Evolutionary conservation across 345 rosid species (phyloP).

Genomic region (Dipteronia dyeriana): DNA sequence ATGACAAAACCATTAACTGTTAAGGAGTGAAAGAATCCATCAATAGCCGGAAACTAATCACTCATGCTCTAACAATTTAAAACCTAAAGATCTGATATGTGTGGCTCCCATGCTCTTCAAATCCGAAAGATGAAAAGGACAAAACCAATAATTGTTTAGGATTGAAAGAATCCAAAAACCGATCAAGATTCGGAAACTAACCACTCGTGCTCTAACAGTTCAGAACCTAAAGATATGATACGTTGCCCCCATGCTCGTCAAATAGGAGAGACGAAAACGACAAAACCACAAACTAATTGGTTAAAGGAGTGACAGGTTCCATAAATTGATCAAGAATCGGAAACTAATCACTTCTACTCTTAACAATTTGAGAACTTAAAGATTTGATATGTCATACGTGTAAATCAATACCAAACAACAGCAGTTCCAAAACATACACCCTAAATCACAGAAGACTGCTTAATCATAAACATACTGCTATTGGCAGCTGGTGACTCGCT

Average conservation of each 20-base stretch:
- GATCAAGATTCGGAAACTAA: slow-evolving; percentile 1
- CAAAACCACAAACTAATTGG: neutral
- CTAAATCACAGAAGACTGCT: neutral
- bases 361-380: neutral
- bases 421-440: neutral
- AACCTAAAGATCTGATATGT: neutral
- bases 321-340: neutral
- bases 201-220: neutral
- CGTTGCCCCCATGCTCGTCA: neutral
- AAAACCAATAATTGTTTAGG: neutral
- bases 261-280: neutral
- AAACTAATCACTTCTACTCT: neutral
- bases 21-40: too few relatives aligned
- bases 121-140: neutral
- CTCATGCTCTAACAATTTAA: too few relatives aligned
- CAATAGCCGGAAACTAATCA: too few relatives aligned
- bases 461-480: too few relatives aligned
- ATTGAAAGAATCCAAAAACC: neutral
- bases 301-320: neutral
- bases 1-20: neutral
- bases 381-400: neutral
- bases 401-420: neutral
- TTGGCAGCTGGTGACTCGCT: neutral
- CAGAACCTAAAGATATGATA: neutral
- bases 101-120: slow-evolving; percentile 4